Conservation (phyloP, 2,329 filamentous ascomycete species). For the Aspergillus chevalieri region DNA sequence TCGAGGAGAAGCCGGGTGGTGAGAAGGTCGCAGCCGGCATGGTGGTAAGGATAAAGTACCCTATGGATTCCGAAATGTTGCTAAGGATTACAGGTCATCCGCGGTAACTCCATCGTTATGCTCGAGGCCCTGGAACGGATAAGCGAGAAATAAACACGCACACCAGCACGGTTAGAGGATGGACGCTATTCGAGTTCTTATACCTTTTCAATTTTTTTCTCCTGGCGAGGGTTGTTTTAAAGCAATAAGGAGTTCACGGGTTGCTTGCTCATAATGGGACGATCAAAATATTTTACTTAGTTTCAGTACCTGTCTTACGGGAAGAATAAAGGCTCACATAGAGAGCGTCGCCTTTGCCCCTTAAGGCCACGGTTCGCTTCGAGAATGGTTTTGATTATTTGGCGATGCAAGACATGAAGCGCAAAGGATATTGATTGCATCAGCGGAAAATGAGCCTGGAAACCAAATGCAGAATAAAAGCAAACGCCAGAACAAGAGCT, state of each 20-base stretch:
- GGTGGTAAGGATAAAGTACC: conserved; percentile 57
- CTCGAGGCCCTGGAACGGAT: conserved; percentile 59
- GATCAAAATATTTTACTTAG: conserved; percentile 22
- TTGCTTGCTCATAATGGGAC: conserved; percentile 28
- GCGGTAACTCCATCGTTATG: conserved; percentile 98
- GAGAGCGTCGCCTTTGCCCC: background rate
- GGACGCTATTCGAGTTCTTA: background rate
- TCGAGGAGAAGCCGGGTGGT: conserved; percentile 87
- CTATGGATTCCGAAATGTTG: background rate
- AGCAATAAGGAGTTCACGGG: conserved; percentile 33
- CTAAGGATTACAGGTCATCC: conserved; percentile 62
- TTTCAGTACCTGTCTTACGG: conserved; percentile 3
- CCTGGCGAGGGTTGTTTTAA: conserved; percentile 15
- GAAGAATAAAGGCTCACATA: conserved; percentile 1
- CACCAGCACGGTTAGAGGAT: background rate
- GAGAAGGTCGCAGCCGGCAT: conserved; percentile 89
- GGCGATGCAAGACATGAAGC: conserved; percentile 10
- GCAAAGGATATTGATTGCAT: conserved; percentile 5
- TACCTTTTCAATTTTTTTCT: background rate
- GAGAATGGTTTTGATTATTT: background rate
- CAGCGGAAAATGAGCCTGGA: conserved; percentile 2
- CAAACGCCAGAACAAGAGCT: conserved; percentile 13
- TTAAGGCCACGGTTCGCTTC: background rate
- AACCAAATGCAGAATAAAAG: conserved; percentile 2
- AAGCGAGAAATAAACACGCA: conserved; percentile 32